A percentile compares a stretch with the other conserved stretches of the same genome.
Conservation (phyloP, 1,139 yeast genomes). For the Scheffersomyces illinoinensis region DNA sequence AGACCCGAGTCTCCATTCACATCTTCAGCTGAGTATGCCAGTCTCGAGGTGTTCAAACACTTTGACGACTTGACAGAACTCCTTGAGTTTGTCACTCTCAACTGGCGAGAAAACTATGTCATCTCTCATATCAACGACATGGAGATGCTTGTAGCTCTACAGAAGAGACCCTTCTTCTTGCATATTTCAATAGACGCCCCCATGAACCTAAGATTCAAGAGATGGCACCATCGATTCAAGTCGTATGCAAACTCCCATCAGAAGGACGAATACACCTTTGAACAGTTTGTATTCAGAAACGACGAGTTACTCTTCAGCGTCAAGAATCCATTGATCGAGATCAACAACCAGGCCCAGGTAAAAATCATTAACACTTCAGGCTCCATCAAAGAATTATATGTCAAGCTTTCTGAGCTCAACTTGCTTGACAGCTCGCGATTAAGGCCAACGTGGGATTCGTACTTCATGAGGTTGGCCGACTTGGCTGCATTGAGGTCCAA, state of each 20-base stretch:
- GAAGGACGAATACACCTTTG: constrained; percentile 21
- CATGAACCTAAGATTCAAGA: constrained; percentile 48
- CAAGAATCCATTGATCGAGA: constrained; percentile 43
- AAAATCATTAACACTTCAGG: constrained; percentile 61
- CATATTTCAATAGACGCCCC: constrained; percentile 85
- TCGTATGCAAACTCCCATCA: constrained; percentile 3
- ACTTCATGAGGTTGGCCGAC: constrained; percentile 90
- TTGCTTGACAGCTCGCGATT: constrained; percentile 61
- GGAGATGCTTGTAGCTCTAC: constrained; percentile 47
- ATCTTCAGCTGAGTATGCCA: not conserved
- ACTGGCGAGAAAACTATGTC: constrained; percentile 71
- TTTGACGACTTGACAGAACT: constrained; percentile 47
- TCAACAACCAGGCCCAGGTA: constrained; percentile 58
- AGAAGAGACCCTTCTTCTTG: constrained; percentile 82
- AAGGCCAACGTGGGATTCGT: constrained; percentile 95
- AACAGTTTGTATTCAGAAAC: constrained; percentile 46
- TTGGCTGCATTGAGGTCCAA: constrained; percentile 90
- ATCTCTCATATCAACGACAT: constrained; percentile 50
- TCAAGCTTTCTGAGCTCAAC: constrained; percentile 54
- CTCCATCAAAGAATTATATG: constrained; percentile 48
- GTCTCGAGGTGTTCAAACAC: constrained; percentile 2
- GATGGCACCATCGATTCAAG: constrained; percentile 35
- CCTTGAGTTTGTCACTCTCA: constrained; percentile 62
- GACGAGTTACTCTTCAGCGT: constrained; percentile 45
- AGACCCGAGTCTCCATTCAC: not conserved